Conservation (phyloP, 2,329 filamentous ascomycete species). For the Plenodomus lindquistii region DNA sequence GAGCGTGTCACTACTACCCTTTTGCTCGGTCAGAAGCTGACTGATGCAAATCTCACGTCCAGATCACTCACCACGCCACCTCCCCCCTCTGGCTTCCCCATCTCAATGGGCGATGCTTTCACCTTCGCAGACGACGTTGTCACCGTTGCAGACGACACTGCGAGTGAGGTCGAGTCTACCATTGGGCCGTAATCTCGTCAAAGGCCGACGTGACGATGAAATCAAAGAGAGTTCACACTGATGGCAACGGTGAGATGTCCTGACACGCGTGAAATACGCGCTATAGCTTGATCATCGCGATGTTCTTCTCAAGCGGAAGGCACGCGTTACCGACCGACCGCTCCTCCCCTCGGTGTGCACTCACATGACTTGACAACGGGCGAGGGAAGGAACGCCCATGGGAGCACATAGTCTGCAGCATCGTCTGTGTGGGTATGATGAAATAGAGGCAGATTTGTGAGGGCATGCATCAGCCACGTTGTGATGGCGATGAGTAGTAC, state of each 20-base stretch:
- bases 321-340: conserved; percentile 4
- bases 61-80: background rate
- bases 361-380: conserved; percentile 1
- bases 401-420: background rate
- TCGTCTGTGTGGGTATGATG: no score
- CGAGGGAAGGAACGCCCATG: background rate
- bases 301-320: no score
- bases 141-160: background rate
- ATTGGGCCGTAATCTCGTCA: background rate
- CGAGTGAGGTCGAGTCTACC: background rate
- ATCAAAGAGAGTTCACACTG: no score
- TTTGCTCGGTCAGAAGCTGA: no score
- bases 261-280: background rate
- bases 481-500: no score
- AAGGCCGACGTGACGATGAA: background rate
- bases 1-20: no score
- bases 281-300: no score
- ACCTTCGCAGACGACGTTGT: background rate
- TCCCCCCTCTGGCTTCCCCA: background rate
- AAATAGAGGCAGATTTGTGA: no score
- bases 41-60: no score
- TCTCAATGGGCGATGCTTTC: background rate
- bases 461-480: no score
- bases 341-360: conserved; percentile 7
- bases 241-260: background rate